Evolutionary conservation across 768 basidiomycete genomes (phyloP), one percentile per base, ranked within the genome.

Genomic region (Leucocoprinus sp.): DNA sequence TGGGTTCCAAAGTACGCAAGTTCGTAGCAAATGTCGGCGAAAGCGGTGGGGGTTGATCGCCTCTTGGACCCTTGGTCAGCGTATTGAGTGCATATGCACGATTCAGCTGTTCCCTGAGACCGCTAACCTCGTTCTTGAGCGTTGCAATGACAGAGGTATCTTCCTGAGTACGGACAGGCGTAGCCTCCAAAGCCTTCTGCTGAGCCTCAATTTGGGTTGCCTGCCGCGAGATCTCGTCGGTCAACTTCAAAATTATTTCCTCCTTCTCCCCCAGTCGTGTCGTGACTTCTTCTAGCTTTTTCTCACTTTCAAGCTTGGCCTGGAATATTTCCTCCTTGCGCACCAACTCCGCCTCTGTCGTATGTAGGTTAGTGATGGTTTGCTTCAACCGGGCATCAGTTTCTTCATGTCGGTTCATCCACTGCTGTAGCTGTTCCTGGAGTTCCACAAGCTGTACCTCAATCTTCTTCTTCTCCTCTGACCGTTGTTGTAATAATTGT

Each of bases 101-200:
- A 55, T 93, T 93, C 52, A 98, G 80, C 60, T 98, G 95, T 59
- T 99, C 96, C 49, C 92, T 89, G 23, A 98, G 75, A 55, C 69
- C 84, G 64, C 84, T 82, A 54, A 99, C 84, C 70, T 99, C 96
- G 54, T 80, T 87, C 64, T 95, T 93, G 55, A 99, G 77, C 0
- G 84, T 84, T 52, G 81, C 69, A 51, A 98, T 91, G 33, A 95
- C 84, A 12, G 87, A 84, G 52, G 70, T 81, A 57, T 97, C 92
- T 54, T 96, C 93, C 4, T 77, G 75, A 37, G 76, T 82, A 52
- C 82, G 78, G 37, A 68, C 64, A 5, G 86, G 82, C 0, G 77
- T 68, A 42, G 63, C 55, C 37, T 90, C 88, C 27, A 84, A 70
- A 11, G 76, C 66, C 52, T 78, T 82, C 58, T 89, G 83, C 58